These are phyloP conservation scores for Colletotrichum sp. DNA, from an alignment of 2,329 filamentous ascomycete genomes.

Conservation along the genomic window DNA sequence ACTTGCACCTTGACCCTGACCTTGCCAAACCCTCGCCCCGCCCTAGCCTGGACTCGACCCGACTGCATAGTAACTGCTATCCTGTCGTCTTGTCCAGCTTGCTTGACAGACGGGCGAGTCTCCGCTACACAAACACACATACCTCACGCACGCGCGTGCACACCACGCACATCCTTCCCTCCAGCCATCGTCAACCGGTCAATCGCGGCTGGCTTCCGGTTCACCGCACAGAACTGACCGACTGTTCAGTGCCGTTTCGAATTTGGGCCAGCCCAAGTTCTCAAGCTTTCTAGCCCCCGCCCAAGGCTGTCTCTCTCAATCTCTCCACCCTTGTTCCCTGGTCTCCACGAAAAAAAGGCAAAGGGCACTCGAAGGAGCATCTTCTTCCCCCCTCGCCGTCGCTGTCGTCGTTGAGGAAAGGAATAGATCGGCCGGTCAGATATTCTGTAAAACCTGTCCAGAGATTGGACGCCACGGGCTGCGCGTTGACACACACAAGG, in stretches of 20 bases:
- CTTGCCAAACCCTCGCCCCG: not conserved
- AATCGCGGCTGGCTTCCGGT: slow-evolving; percentile 5
- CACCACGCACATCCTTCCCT: not conserved
- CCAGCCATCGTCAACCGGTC: not conserved
- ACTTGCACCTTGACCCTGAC: not conserved
- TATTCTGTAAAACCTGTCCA: not conserved
- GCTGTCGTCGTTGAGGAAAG: not conserved
- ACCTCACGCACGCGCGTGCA: not conserved
- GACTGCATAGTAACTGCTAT: not conserved
- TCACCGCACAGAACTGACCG: slow-evolving; percentile 6
- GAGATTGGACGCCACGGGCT: slow-evolving; percentile 10
- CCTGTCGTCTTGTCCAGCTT: not conserved
- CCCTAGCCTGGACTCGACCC: not conserved
- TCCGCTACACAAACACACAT: not conserved
- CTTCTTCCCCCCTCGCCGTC: not conserved
- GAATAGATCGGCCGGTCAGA: not conserved
- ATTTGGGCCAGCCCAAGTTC: not conserved
- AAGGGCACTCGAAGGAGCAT: slow-evolving; percentile 3
- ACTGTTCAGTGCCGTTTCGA: slow-evolving; percentile 9
- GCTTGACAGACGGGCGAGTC: not conserved
- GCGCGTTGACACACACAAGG: slow-evolving; percentile 16
- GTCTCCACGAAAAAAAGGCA: not conserved
- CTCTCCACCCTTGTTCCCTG: not conserved
- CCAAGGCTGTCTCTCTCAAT: not conserved
- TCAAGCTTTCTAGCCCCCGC: not conserved